Base-by-base conservation (phyloP, 257 asterid genomes). In the Petunia secreta region DNA sequence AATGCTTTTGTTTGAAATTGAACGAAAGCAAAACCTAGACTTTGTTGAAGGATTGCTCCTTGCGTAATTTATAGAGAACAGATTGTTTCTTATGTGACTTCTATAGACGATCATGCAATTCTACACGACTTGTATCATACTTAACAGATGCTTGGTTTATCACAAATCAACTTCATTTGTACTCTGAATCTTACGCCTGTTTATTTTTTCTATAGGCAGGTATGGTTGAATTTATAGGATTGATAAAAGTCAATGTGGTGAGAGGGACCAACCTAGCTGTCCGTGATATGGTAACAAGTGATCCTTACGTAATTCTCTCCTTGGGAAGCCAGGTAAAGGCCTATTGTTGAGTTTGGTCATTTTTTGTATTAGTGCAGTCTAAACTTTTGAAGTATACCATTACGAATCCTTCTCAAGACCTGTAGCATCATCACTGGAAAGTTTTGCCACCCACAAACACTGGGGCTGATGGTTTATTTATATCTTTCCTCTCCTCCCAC, bases 221-320 rank as follows among this genome's bases (percentile, higher is more conserved):
- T 82, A 95, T 95, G 98, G 91, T 95, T 74, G 98, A 95, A 86
- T 95, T 95, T 66, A 91, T 95, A 57, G 98, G 98, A 82, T 79
- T 93, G 85, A 89, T 95, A 48, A 93, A 90, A 81, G 97, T 95
- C 57, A 95, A 90, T 75, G 90, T 95, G 69, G 92, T 95, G 73
- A 85, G 88, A 87, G 98, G 98, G 80, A 95, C 97, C 40, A 92
- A 95, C 80, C 89, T 95, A 78, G 98, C 97, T 77, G 84, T 93
- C 52, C 93, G 98, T 80, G 98, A 95, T 85, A 85, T 95, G 89
- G 87, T 93, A 80, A 88, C 94, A 13, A 93, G 98, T 39, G 98
- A 95, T 82, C 98, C 98, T 8, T 95, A 92, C 13, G 98, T 95
- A 84, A 85, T 95, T 83, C 90, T 95, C 85, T 86, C 95, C 13